phyloP scores from a whole-genome alignment of 108 stramenopile genomes.

The Fragilaria crotonensis region DNA sequence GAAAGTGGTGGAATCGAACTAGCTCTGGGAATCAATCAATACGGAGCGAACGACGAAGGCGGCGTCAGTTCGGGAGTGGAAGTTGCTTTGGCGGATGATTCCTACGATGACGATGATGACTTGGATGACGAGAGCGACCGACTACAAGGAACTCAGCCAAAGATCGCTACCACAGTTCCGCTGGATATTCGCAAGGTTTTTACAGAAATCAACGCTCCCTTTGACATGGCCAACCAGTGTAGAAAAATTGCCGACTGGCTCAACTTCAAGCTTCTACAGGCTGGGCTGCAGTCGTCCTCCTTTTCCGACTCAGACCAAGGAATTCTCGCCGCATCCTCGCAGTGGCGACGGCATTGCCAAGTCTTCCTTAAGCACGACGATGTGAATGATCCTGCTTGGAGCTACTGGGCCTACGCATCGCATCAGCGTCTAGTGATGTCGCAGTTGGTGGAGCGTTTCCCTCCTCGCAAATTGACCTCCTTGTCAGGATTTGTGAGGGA shows the following conservation, averaged over 20 bases:
- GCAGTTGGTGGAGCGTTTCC: constrained; percentile 42
- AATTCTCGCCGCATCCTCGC: constrained; percentile 30
- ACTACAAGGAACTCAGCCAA: not conserved
- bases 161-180: constrained; percentile 2
- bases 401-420: constrained; percentile 41
- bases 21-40: not conserved
- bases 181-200: constrained; percentile 1
- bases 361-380: constrained; percentile 18
- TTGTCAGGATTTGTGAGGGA: constrained; percentile 3
- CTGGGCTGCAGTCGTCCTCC: constrained; percentile 28
- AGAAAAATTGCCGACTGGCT: constrained; percentile 62
- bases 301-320: constrained; percentile 4
- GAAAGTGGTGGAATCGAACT: not conserved
- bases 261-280: constrained; percentile 54
- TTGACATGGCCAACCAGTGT: constrained; percentile 65
- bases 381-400: constrained; percentile 12
- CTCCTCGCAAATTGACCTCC: constrained; percentile 10
- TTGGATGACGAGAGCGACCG: not conserved
- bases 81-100: constrained; percentile 17
- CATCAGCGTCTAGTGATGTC: constrained; percentile 39
- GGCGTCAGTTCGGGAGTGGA: constrained; percentile 26
- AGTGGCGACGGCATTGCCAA: constrained; percentile 58
- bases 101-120: not conserved
- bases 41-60: not conserved
- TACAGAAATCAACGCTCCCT: constrained; percentile 8